phyloP scores from a whole-genome alignment of 2,329 filamentous ascomycete genomes.

The Paecilomyces niveus region DNA sequence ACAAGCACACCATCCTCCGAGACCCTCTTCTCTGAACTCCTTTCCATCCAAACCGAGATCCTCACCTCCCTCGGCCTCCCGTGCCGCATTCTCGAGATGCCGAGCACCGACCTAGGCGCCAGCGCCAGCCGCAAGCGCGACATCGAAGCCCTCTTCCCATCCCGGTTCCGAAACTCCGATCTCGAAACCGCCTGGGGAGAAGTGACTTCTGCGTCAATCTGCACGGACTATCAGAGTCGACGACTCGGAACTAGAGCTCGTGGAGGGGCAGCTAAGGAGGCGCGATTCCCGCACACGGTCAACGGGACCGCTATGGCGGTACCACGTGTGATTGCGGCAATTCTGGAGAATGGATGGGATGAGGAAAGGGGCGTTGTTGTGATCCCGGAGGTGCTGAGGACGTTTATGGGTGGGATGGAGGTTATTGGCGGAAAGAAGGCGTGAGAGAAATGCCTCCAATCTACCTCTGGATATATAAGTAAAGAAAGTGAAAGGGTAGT shows the following conservation, averaged over 20 bases:
- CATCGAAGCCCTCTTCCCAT: conserved; percentile 92
- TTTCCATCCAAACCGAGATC: conserved; percentile 80
- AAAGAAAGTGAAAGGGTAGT: neutral
- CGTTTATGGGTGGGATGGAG: conserved; percentile 74
- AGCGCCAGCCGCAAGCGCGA: conserved; percentile 82
- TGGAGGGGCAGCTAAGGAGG: conserved; percentile 36
- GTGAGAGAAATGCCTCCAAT: neutral
- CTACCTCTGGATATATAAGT: neutral
- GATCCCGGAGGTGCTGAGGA: conserved; percentile 71
- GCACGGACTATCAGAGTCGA: conserved; percentile 88
- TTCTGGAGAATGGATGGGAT: conserved; percentile 88
- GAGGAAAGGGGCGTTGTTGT: conserved; percentile 58
- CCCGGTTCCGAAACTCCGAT: conserved; percentile 43
- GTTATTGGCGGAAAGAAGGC: conserved; percentile 45
- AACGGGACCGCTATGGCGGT: conserved; percentile 94
- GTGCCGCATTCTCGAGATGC: conserved; percentile 91
- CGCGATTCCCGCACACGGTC: conserved; percentile 76
- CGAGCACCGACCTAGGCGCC: conserved; percentile 77
- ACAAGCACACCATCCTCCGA: conserved; percentile 20
- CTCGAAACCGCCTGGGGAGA: conserved; percentile 77
- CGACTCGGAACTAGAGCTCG: conserved; percentile 70
- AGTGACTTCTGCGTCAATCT: conserved; percentile 82
- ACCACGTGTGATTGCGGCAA: conserved; percentile 77
- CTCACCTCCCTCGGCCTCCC: conserved; percentile 68
- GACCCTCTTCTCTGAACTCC: conserved; percentile 71